Conservation (phyloP, 768 basidiomycete species). For the Lentinula raphanica region DNA sequence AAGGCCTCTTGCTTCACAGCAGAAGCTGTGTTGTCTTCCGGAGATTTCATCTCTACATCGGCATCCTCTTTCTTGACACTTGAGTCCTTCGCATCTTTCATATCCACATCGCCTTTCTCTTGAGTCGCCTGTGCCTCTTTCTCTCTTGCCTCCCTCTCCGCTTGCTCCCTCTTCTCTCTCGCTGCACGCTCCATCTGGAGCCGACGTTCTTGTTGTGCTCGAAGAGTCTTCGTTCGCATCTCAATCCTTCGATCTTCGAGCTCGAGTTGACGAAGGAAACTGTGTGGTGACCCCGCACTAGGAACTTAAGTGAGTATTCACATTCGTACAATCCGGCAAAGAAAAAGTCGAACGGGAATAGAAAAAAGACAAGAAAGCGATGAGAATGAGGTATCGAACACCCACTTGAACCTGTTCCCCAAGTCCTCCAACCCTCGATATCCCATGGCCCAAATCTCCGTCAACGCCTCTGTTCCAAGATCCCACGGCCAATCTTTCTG, state of each 20-base stretch:
- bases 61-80: not conserved
- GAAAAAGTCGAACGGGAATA: not conserved
- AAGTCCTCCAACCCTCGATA: conserved; percentile 61
- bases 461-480: conserved; percentile 65
- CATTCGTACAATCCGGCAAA: no score
- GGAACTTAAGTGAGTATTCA: not conserved
- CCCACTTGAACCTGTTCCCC: conserved; percentile 62
- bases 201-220: conserved; percentile 24
- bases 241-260: conserved; percentile 61
- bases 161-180: not conserved
- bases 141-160: not conserved
- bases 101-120: not conserved
- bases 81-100: not conserved
- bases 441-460: conserved; percentile 83
- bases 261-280: conserved; percentile 68
- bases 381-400: conserved; percentile 9
- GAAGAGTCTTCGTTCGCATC: conserved; percentile 38
- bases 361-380: conserved; percentile 1
- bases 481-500: conserved; percentile 59
- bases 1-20: conserved; percentile 24
- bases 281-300: conserved; percentile 70
- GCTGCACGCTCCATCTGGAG: conserved; percentile 21
- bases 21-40: conserved; percentile 15
- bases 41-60: conserved; percentile 15
- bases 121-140: not conserved